Percentiles rank a stretch among this genome's conserved stretches.
Evolutionary conservation across 2,329 filamentous ascomycete genomes (phyloP).

Genomic region (Pseudogymnoascus sp.): DNA sequence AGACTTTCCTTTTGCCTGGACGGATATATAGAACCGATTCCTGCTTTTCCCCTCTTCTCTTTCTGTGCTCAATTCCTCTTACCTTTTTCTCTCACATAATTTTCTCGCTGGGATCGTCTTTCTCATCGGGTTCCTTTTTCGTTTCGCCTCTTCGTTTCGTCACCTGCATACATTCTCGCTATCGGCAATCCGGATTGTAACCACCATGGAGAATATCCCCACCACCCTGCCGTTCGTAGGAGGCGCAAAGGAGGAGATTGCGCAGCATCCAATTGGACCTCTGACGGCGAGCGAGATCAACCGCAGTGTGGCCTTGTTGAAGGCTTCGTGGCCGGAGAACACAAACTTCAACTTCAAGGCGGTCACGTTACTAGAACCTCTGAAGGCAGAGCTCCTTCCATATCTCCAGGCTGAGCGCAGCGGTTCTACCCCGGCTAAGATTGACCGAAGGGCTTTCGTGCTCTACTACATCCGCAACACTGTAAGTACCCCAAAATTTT

Average conservation of each 20-base stretch:
- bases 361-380: conserved; percentile 51
- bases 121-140: neutral
- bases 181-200: neutral
- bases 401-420: conserved; percentile 43
- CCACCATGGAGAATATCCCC: neutral
- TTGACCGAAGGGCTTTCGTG: conserved; percentile 45
- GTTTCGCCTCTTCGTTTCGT: neutral
- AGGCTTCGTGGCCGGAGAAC: conserved; percentile 45
- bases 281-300: conserved; percentile 50
- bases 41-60: neutral
- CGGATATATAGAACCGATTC: neutral
- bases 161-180: neutral
- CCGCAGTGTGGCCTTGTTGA: conserved; percentile 42
- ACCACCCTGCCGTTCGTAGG: conserved; percentile 5
- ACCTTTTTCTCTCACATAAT: neutral
- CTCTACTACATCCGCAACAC: conserved; percentile 54
- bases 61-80: neutral
- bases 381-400: conserved; percentile 43
- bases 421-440: conserved; percentile 32
- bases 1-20: neutral
- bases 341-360: conserved; percentile 54
- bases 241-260: conserved; percentile 17
- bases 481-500: conserved; percentile 32
- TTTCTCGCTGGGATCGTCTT: neutral
- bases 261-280: conserved; percentile 50